Evolutionary conservation across 306 rosid species (phyloP), one percentile per base, ranked within the genome.

Genomic region (Trifolium subterraneum): DNA sequence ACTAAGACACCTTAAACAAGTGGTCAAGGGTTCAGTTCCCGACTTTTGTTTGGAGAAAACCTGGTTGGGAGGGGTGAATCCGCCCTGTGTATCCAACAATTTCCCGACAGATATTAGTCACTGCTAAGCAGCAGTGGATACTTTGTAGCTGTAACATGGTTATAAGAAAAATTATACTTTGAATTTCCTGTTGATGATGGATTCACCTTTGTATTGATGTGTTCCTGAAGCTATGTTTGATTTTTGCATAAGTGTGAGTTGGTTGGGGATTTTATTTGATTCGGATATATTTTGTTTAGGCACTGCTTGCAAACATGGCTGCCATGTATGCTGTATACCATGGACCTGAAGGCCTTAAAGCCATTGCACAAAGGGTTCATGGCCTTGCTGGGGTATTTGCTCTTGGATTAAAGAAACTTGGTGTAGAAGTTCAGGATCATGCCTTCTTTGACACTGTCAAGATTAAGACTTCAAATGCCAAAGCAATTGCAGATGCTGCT

Each of bases 271-370:
- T 69, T 77, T 60, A 61, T 79, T 79, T 47, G 15, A 29, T 75
- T 71, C 44, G 25, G 25, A 18, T 29, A 78, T 33, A 70, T 83
- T 75, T 22, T 82, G 12, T 74, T 15, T 71, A 95, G 99, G 99
- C 99, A 14, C 81, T 95, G 66, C 98, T 95, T 79, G 99, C 99
- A 73, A 95, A 95, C 88, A 95, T 95, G 99, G 93, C 99, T 81
- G 98, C 99, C 68, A 90, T 95, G 99, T 95, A 77, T 76, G 99
- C 99, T 22, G 98, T 95, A 56, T 95, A 95, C 80, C 99, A 95
- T 71, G 99, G 99, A 83, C 98, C 99, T 13, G 92, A 85, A 81
- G 99, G 99, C 70, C 97, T 95, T 76, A 92, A 95, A 72, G 68
- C 81, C 72, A 95, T 95, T 20, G 91, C 88, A 6, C 86, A 89